These are phyloP conservation scores for Teratosphaeria zuluensis DNA, from an alignment of 2,329 filamentous ascomycete species.

Conservation along the genomic window DNA sequence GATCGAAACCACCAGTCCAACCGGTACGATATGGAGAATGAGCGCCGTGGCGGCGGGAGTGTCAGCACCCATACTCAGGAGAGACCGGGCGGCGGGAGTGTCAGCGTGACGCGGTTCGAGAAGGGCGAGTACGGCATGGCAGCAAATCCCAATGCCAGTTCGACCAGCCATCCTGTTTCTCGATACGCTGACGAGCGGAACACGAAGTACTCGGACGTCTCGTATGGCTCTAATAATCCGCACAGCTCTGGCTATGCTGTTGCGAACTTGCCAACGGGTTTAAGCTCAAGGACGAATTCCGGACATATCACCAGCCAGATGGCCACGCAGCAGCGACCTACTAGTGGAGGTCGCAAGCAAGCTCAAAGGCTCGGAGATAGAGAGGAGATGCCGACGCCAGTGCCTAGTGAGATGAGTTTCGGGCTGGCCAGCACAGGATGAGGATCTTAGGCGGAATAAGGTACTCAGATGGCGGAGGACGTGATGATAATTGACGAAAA, in stretches of 20 bases:
- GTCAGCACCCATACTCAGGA: not conserved
- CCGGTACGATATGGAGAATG: conserved; percentile 13
- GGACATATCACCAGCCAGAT: not conserved
- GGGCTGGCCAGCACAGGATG: not conserved
- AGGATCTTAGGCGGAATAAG: not conserved
- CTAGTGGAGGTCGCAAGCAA: not conserved
- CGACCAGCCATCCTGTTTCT: not conserved
- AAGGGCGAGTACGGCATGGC: not conserved
- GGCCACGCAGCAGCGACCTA: not conserved
- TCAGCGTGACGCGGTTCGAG: not conserved
- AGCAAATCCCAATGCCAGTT: not conserved
- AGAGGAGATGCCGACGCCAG: not conserved
- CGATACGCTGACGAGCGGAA: not conserved
- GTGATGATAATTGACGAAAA: too few relatives aligned
- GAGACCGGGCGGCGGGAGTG: not conserved
- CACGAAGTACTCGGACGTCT: not conserved
- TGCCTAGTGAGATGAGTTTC: not conserved
- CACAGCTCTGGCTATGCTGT: not conserved
- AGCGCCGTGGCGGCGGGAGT: conserved; percentile 5
- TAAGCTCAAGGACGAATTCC: not conserved
- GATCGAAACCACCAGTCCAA: conserved; percentile 7
- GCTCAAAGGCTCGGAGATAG: not conserved
- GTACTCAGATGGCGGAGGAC: not conserved
- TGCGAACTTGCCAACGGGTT: not conserved
- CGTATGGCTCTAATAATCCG: not conserved